phyloP scores from a whole-genome alignment of 2,329 filamentous ascomycete genomes.

The Chaetomiaceae sp. region DNA sequence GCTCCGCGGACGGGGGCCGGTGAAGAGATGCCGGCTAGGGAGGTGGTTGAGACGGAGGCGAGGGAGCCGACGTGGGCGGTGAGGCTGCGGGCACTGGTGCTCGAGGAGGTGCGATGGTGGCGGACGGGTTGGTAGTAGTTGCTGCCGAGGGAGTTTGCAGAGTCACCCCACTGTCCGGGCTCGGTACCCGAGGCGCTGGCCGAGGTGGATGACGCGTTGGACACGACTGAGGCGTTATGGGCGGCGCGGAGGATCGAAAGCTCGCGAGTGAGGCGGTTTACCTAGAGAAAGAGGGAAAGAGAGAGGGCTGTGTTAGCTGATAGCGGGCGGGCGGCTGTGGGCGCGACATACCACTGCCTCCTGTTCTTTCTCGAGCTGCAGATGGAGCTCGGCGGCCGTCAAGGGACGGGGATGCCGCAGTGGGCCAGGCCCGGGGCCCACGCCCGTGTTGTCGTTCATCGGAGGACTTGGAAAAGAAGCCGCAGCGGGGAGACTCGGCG shows the following conservation, averaged over 20 bases:
- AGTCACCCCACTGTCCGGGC: slow-evolving; percentile 40
- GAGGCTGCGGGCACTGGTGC: slow-evolving; percentile 51
- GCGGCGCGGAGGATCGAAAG: slow-evolving; percentile 73
- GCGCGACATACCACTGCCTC: slow-evolving; percentile 72
- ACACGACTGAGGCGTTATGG: slow-evolving; percentile 62
- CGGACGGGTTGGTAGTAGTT: slow-evolving; percentile 51
- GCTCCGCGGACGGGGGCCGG: slow-evolving; percentile 41
- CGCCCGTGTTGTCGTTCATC: slow-evolving; percentile 39
- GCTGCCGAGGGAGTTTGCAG: slow-evolving; percentile 51
- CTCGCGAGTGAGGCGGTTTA: slow-evolving; percentile 89
- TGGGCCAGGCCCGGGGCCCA: slow-evolving; percentile 62
- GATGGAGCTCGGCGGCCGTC: slow-evolving; percentile 83
- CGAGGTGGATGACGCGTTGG: slow-evolving; percentile 60
- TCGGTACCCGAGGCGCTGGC: slow-evolving; percentile 50
- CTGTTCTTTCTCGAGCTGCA: slow-evolving; percentile 90
- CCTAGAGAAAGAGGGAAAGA: slow-evolving; percentile 55
- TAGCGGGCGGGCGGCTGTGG: not conserved
- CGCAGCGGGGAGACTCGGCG: slow-evolving; percentile 32
- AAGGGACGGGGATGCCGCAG: slow-evolving; percentile 81
- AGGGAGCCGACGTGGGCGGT: slow-evolving; percentile 40
- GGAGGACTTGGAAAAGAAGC: slow-evolving; percentile 21
- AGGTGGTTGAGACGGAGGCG: slow-evolving; percentile 37
- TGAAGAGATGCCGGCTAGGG: slow-evolving; percentile 42
- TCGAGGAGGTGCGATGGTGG: slow-evolving; percentile 57
- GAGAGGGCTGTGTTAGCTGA: slow-evolving; percentile 13